Evolutionary conservation across 2,329 filamentous ascomycete species (phyloP), one percentile per base, ranked within the genome.

Genomic region (Aspergillus sp.): DNA sequence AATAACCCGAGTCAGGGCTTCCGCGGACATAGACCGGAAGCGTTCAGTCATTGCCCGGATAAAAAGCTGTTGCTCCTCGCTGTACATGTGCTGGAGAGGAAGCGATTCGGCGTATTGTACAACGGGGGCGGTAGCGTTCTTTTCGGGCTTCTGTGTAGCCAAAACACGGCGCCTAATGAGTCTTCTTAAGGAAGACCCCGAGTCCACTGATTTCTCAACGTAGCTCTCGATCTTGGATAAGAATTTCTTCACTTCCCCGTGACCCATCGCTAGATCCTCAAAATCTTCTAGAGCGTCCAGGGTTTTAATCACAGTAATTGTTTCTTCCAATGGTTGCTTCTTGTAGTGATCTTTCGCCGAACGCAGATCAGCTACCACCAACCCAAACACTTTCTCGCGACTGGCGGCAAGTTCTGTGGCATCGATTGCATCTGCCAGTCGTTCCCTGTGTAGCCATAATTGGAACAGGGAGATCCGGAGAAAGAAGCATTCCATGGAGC

Each of bases 211-310:
- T 56, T 67, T 70, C 50, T 73, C 69, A 50, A 72, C 68, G 50
- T 73, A 68, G 53, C 63, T 67, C 52, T 74, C 72, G 37, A 76
- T 70, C 61, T 75, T 74, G 40, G 64, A 64, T 33, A 76, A 45
- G 55, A 69, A 70, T 40, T 73, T 73, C 14, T 70, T 70, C 11
- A 72, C 70, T 27, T 76, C 72, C 15, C 65, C 64, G 55, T 72
- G 70, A 37, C 69, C 67, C 19, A 62, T 64, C 6, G 68, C 66
- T 17, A 77, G 59, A 51, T 76, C 74, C 58, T 74, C 72, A 57
- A 77, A 75, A 39, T 75, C 70, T 54, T 76, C 75, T 41, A 76
- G 60, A 12, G 71, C 68, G 65, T 73, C 72, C 23, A 77, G 66
- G 11, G 69, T 70, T 52, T 74, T 74, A 27, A 71, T 71, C 15